A percentile compares a stretch with the other conserved stretches of the same genome.
These are phyloP conservation scores for Ophiostoma australiae DNA, from an alignment of 2,329 filamentous ascomycete species.

Conservation along the genomic window DNA sequence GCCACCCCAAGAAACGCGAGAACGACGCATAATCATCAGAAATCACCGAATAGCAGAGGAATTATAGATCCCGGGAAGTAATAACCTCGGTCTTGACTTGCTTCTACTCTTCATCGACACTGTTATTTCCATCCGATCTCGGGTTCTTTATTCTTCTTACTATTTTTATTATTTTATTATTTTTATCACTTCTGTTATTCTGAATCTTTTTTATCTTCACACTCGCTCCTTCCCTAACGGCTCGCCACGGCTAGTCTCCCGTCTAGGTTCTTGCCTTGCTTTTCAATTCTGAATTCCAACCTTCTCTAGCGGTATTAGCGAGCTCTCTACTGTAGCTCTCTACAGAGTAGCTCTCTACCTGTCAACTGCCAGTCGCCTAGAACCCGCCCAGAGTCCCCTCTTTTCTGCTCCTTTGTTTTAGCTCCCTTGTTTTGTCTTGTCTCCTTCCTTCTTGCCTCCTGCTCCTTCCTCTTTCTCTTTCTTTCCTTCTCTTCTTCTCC, in stretches of 20 bases:
- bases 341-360: not conserved
- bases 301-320: not conserved
- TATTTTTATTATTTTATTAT: not conserved
- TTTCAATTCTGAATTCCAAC: not conserved
- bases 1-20: not conserved
- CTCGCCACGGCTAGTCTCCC: not conserved
- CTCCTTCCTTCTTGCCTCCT: not conserved
- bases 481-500: not conserved
- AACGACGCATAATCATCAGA: not conserved
- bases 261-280: not conserved
- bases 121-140: not conserved
- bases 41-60: not conserved
- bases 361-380: not conserved
- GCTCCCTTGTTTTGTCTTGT: not conserved
- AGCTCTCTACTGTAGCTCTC: not conserved
- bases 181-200: not conserved
- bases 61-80: not conserved
- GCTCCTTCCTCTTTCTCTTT: not conserved
- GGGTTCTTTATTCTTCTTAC: not conserved
- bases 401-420: conserved; percentile 5
- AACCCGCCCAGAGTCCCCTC: conserved; percentile 8
- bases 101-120: not conserved
- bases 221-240: conserved; percentile 2
- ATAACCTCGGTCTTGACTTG: not conserved
- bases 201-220: not conserved